phyloP scores from a whole-genome alignment of 192 early-diverging fungal species.

The Pilobolus umbonatus region DNA sequence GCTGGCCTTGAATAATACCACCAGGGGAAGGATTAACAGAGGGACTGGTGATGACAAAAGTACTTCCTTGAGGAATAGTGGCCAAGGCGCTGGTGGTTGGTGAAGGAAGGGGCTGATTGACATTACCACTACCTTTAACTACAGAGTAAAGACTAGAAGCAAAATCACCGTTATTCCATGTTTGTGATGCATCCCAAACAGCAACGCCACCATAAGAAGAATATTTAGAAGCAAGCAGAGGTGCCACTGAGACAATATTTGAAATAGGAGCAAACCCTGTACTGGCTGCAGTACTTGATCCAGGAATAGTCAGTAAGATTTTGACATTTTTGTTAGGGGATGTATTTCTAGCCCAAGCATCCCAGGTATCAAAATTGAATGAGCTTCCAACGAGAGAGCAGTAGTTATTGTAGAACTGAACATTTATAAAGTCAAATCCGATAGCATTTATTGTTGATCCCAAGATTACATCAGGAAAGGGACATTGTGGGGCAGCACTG shows the following conservation, averaged over 20 bases:
- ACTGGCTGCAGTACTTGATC: conserved; percentile 52
- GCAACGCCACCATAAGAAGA: conserved; percentile 61
- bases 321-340: conserved; percentile 63
- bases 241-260: conserved; percentile 42
- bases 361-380: conserved; percentile 76
- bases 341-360: conserved; percentile 54
- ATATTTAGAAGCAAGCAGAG: conserved; percentile 37
- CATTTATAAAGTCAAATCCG: conserved; percentile 62
- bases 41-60: background rate
- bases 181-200: conserved; percentile 72
- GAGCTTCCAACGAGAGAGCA: conserved; percentile 47
- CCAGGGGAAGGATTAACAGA: background rate
- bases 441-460: conserved; percentile 53
- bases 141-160: conserved; percentile 18
- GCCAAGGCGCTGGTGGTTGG: background rate
- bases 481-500: conserved; percentile 71
- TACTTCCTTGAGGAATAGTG: background rate
- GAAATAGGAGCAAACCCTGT: conserved; percentile 55
- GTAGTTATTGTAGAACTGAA: conserved; percentile 84
- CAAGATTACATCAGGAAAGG: conserved; percentile 69
- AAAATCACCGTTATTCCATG: conserved; percentile 43
- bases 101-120: no score
- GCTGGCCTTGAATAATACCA: conserved; percentile 28
- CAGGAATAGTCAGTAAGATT: conserved; percentile 64
- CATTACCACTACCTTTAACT: conserved; percentile 6